Percentiles rank a stretch among this genome's conserved stretches.
These are phyloP conservation scores for Pinus taeda DNA, from an alignment of 75 land plant genomes.

Conservation along the genomic window DNA sequence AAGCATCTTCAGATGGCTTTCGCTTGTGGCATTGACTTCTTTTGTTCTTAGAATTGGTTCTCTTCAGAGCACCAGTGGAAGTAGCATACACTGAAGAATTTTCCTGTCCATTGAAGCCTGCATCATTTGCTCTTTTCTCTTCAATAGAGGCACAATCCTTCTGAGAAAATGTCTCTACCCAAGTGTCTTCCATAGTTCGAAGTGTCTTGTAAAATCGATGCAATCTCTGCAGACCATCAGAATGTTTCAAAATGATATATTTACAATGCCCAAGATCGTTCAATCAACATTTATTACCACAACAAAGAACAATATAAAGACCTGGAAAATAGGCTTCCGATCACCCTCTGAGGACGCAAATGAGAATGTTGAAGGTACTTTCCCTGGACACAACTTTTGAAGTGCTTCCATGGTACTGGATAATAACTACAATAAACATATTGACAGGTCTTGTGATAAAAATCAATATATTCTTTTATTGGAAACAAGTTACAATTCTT, in stretches of 20 bases:
- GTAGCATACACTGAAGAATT: background rate
- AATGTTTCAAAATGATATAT: conserved; percentile 13
- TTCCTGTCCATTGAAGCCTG: background rate
- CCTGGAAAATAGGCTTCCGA: conserved; percentile 21
- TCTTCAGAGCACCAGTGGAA: conserved; percentile 6
- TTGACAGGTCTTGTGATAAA: conserved; percentile 10
- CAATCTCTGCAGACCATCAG: conserved; percentile 13
- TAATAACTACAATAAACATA: conserved; percentile 19
- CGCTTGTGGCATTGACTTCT: conserved; percentile 4
- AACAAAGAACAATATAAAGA: conserved; percentile 10
- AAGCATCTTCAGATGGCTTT: conserved; percentile 13
- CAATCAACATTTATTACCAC: background rate
- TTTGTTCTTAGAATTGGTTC: background rate
- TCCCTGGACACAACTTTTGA: conserved; percentile 16
- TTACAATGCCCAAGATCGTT: background rate
- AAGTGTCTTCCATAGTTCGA: conserved; percentile 16
- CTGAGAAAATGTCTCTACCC: conserved; percentile 16
- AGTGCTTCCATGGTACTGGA: conserved; percentile 26
- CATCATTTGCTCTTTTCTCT: background rate
- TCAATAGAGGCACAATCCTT: conserved; percentile 1
- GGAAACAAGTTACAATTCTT: background rate
- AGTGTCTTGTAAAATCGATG: conserved; percentile 21
- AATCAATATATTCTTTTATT: conserved; percentile 4
- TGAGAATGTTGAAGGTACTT: conserved; percentile 7
- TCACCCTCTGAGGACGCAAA: conserved; percentile 5